Percentiles rank a stretch among this genome's conserved stretches.
phyloP scores from a whole-genome alignment of 345 rosid genomes.

The Punica granatum region DNA sequence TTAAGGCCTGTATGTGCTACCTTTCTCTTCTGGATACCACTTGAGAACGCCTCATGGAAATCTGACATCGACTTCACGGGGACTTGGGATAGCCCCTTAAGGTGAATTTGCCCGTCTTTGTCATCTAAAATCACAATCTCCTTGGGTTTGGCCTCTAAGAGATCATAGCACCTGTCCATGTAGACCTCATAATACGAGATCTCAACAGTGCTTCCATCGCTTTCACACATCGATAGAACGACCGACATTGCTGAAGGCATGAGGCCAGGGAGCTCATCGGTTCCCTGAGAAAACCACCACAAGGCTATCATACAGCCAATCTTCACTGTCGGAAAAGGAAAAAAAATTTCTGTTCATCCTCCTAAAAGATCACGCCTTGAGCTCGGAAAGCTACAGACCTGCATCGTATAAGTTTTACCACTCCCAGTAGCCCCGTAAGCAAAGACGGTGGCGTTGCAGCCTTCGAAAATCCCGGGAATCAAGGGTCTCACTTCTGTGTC shows the following conservation, averaged over 20 bases:
- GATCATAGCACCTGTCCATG: constrained; percentile 88
- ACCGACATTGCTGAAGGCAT: constrained; percentile 70
- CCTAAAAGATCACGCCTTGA: not conserved
- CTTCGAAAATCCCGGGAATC: constrained; percentile 53
- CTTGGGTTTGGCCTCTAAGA: constrained; percentile 40
- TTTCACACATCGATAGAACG: constrained; percentile 45
- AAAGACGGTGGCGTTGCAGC: constrained; percentile 72
- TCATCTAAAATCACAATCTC: constrained; percentile 65
- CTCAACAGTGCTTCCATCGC: constrained; percentile 42
- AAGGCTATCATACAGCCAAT: not conserved
- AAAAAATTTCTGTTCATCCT: not conserved
- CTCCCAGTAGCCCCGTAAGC: constrained; percentile 97
- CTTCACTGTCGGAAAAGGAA: not conserved
- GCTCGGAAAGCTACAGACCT: constrained; percentile 29
- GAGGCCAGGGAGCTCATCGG: constrained; percentile 48
- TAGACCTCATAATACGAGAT: constrained; percentile 90
- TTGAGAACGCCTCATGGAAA: constrained; percentile 43
- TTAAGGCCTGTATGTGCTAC: constrained; percentile 78
- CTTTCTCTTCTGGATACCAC: constrained; percentile 64
- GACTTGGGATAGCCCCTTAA: constrained; percentile 63
- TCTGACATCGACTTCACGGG: constrained; percentile 48
- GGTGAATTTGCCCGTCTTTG: constrained; percentile 67
- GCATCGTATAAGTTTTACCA: constrained; percentile 94
- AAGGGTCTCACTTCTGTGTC: constrained; percentile 63
- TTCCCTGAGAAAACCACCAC: constrained; percentile 35